Conservation (phyloP, 768 basidiomycete species). For the Trametes coccinea region DNA sequence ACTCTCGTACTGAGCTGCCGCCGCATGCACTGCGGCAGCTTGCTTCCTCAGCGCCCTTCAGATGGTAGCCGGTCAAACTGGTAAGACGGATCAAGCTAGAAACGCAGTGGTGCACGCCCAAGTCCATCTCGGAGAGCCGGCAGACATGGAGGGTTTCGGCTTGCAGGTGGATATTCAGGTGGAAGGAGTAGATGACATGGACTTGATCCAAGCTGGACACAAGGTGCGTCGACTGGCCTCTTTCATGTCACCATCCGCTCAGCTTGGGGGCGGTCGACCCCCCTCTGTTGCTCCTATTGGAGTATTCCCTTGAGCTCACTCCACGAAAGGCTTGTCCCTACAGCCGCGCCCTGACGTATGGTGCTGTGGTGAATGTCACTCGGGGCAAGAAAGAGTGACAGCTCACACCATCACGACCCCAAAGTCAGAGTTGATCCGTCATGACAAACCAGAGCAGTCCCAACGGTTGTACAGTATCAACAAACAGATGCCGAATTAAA, state of each 20-base stretch:
- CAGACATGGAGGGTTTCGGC: constrained; percentile 60
- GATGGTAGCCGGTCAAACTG: constrained; percentile 50
- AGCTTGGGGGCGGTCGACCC: background rate
- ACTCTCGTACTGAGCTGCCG: no score
- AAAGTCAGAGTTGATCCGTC: background rate
- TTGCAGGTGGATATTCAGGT: constrained; percentile 71
- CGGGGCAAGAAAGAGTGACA: constrained; percentile 36
- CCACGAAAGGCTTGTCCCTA: constrained; percentile 61
- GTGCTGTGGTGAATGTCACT: constrained; percentile 60
- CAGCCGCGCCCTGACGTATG: constrained; percentile 62
- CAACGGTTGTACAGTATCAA: background rate
- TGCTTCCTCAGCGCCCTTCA: constrained; percentile 76
- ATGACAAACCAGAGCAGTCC: constrained; percentile 1
- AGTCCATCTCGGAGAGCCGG: constrained; percentile 65
- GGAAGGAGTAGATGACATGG: constrained; percentile 64
- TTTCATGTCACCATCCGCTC: no score
- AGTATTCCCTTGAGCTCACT: background rate
- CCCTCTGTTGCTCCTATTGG: background rate
- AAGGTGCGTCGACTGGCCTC: constrained; percentile 44
- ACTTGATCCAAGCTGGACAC: constrained; percentile 67
- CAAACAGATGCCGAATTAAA: background rate
- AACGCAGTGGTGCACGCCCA: constrained; percentile 61
- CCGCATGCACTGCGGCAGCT: constrained; percentile 39
- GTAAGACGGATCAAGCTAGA: constrained; percentile 54
- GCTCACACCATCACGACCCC: no score